Conservation (phyloP, 106 monocot species). For the Dactylorhiza incarnata region DNA sequence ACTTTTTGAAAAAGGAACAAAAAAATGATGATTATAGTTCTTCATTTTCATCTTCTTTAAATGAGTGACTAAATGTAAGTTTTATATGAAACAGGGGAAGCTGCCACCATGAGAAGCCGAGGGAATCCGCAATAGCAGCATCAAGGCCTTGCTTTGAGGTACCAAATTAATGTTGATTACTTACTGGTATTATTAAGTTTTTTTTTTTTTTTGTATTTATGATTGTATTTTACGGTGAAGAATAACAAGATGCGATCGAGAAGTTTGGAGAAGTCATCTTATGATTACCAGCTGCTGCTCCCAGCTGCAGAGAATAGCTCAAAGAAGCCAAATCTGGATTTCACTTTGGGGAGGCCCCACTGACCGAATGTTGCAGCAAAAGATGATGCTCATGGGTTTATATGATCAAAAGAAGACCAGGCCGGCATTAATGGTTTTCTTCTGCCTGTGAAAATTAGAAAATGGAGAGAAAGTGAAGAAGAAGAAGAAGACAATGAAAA, state of each 20-base stretch:
- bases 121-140: slow-evolving; percentile 10
- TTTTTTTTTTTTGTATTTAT: neutral
- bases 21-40: neutral
- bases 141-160: slow-evolving; percentile 18
- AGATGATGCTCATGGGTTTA: neutral
- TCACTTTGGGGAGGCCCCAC: slow-evolving; percentile 72
- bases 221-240: neutral
- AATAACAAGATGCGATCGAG: slow-evolving; percentile 21
- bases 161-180: neutral
- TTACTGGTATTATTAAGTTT: neutral
- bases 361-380: slow-evolving; percentile 2
- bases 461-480: slow-evolving; percentile 1
- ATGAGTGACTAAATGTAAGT: no score
- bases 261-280: slow-evolving; percentile 16
- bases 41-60: neutral
- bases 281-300: slow-evolving; percentile 38
- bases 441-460: neutral
- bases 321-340: slow-evolving; percentile 79
- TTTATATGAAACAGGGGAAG: slow-evolving; percentile 17
- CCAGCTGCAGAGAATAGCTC: slow-evolving; percentile 25
- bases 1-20: neutral
- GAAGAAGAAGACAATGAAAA: slow-evolving; percentile 17
- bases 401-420: neutral
- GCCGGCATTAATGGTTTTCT: neutral
- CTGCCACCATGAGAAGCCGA: slow-evolving; percentile 10